phyloP scores from a whole-genome alignment of 148 eudicot species.

The Rhododendron williamsianum region DNA sequence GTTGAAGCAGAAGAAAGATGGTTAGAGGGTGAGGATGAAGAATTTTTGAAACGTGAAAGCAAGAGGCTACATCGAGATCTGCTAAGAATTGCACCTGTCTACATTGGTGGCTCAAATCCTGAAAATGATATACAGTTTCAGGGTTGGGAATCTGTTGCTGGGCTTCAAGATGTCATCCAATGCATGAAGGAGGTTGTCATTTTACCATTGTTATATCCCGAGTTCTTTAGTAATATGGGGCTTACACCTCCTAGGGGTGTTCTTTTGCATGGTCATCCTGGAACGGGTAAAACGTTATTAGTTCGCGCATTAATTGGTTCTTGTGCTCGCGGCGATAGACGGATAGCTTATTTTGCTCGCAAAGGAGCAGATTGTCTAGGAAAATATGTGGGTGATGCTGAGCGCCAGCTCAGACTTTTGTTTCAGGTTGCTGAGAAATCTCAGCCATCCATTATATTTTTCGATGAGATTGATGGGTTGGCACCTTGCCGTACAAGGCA shows the following conservation, averaged over 20 bases:
- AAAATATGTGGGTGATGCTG: conserved; percentile 99
- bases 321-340: conserved; percentile 86
- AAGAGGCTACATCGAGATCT: conserved; percentile 95
- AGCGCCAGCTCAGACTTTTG: conserved; percentile 90
- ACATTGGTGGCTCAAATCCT: conserved; percentile 71
- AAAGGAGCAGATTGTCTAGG: conserved; percentile 99
- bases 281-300: conserved; percentile 90
- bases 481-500: conserved; percentile 95
- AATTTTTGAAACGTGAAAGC: conserved; percentile 85
- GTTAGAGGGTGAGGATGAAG: conserved; percentile 99
- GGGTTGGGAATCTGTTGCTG: conserved; percentile 98
- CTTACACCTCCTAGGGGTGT: conserved; percentile 96
- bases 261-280: conserved; percentile 95
- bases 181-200: conserved; percentile 96
- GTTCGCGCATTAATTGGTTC: conserved; percentile 90
- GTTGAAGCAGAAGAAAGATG: conserved; percentile 91
- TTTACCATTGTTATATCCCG: conserved; percentile 86
- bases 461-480: conserved; percentile 95
- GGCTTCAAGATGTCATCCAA: conserved; percentile 79
- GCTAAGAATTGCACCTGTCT: conserved; percentile 82
- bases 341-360: conserved; percentile 96
- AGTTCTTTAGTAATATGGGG: conserved; percentile 75
- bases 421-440: conserved; percentile 97
- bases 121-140: conserved; percentile 44
- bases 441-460: conserved; percentile 93